Base-by-base conservation (phyloP, 2,329 filamentous ascomycete species). In the Aspergillus sp. region DNA sequence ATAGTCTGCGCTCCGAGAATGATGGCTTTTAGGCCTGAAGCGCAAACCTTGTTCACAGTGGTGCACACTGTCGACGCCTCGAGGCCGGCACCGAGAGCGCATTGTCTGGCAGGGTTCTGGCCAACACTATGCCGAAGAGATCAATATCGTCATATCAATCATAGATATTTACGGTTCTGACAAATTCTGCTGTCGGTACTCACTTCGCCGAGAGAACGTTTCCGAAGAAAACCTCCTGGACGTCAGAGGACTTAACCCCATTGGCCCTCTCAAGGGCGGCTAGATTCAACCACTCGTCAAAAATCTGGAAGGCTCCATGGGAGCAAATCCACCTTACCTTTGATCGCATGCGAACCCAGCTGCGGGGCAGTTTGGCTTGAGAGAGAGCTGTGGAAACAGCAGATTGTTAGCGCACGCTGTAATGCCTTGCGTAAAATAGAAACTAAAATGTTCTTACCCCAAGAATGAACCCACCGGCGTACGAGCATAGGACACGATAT, bases 31-130 rank as follows among this genome's bases (percentile, higher is more conserved):
- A 97, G 81, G 44, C 89, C 88, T 9, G 93, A 97, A 63, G 95
- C 95, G 84, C 95, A 99, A 74, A 99, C 95, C 83, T 99, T 99
- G 88, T 99, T 99, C 72, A 99, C 86, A 52, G 93, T 96, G 45
- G 95, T 99, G 79, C 89, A 90, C 67, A 96, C 85, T 63, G 89
- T 90, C 54, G 84, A 83, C 63, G 96, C 83, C 54, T 86, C 80
- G 64, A 99, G 90, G 62, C 95, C 95, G 70, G 91, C 95, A 68
- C 88, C 86, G 71, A 99, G 85, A 68, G 93, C 91, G 77, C 90
- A 96, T 81, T 99, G 95, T 71, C 95, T 89, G 66, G 95, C 93
- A 65, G 96, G 95, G 73, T 96, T 96, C 80, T 99, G 95, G 64
- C 95, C 95, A 67, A 98, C 85, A 76, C 93, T 96, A 67, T 32